Percentiles rank a stretch among this genome's conserved stretches.
These are phyloP conservation scores for Fusarium cyanostomum DNA, from an alignment of 2,329 filamentous ascomycete genomes.

Conservation along the genomic window DNA sequence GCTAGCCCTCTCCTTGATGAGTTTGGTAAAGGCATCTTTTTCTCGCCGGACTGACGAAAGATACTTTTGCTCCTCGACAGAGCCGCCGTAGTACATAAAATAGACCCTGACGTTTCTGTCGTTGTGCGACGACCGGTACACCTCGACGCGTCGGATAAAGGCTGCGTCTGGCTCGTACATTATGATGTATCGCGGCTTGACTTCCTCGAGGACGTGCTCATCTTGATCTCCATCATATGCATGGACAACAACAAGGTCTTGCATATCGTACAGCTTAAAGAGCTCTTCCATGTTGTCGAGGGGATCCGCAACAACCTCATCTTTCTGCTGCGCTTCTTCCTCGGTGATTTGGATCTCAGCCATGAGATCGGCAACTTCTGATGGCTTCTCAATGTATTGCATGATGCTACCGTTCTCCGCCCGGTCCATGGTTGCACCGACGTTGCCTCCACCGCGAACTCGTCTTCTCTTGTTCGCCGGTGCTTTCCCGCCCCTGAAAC, in stretches of 20 bases:
- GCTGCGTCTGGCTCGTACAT: constrained; percentile 98
- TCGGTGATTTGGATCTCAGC: constrained; percentile 85
- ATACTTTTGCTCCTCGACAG: constrained; percentile 95
- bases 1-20: constrained; percentile 92
- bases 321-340: constrained; percentile 77
- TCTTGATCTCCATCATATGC: constrained; percentile 96
- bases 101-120: constrained; percentile 91
- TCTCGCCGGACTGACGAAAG: constrained; percentile 89
- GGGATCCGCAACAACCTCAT: constrained; percentile 78
- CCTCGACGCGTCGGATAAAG: constrained; percentile 93
- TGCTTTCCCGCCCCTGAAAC: constrained; percentile 65
- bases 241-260: constrained; percentile 87
- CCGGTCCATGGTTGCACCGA: constrained; percentile 67
- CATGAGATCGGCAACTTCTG: constrained; percentile 83
- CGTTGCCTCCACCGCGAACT: constrained; percentile 78
- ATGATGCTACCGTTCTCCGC: constrained; percentile 78
- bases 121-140: constrained; percentile 93
- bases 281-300: constrained; percentile 92
- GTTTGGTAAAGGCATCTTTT: constrained; percentile 93
- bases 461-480: constrained; percentile 88
- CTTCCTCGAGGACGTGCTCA: constrained; percentile 94
- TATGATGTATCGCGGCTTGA: constrained; percentile 92
- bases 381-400: constrained; percentile 82
- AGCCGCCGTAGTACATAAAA: constrained; percentile 95
- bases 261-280: constrained; percentile 91